A percentile compares a stretch with the other conserved stretches of the same genome.
Evolutionary conservation across 208 protist genomes (phyloP).

Genomic region (Acanthamoeba quina): DNA sequence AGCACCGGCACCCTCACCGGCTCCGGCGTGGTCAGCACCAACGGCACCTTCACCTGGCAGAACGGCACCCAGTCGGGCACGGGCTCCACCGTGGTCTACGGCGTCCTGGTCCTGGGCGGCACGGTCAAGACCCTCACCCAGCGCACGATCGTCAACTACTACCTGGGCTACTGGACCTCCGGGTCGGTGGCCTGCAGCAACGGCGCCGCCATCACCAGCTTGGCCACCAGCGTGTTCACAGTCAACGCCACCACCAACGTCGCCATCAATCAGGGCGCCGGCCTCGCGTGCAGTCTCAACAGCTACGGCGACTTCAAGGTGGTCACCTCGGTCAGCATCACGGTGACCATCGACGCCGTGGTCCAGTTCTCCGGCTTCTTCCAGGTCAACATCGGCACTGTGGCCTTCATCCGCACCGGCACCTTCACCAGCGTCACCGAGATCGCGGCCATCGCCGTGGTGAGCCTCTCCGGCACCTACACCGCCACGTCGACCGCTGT

Average conservation of each 20-base stretch:
- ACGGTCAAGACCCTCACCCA: conserved; percentile 31
- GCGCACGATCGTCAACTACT: conserved; percentile 25
- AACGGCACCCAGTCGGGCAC: conserved; percentile 60
- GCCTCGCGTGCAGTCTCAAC: conserved; percentile 34
- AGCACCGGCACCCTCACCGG: conserved; percentile 64
- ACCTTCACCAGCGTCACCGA: conserved; percentile 16
- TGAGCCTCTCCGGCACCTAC: conserved; percentile 48
- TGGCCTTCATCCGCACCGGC: background rate
- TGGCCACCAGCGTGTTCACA: background rate
- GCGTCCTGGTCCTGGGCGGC: conserved; percentile 57
- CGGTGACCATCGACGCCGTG: background rate
- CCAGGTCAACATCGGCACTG: background rate
- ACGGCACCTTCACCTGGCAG: conserved; percentile 71
- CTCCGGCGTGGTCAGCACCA: conserved; percentile 49
- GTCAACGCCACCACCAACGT: conserved; percentile 44
- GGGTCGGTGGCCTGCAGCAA: conserved; percentile 55
- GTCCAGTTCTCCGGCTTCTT: background rate
- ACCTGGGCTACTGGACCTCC: conserved; percentile 58
- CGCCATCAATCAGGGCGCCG: conserved; percentile 1
- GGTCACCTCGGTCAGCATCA: conserved; percentile 3
- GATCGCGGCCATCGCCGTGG: background rate
- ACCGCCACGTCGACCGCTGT: background rate
- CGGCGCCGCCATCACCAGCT: conserved; percentile 13
- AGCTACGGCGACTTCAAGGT: conserved; percentile 53
- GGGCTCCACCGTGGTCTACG: conserved; percentile 49